Percentiles rank a stretch among this genome's conserved stretches.
Conservation (phyloP, 306 rosid genomes). For the Trifolium repens region DNA sequence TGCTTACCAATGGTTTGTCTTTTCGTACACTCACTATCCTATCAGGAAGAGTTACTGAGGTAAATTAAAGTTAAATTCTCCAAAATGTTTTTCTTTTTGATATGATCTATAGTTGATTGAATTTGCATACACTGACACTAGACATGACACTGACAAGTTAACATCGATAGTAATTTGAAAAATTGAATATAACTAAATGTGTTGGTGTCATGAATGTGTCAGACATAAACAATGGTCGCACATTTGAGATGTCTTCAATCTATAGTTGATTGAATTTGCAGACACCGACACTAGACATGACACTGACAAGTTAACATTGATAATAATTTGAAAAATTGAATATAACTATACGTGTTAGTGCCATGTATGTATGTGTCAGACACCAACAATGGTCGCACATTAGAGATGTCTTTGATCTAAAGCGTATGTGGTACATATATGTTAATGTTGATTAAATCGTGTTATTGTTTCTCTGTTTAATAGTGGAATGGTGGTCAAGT, state of each 20-base stretch:
- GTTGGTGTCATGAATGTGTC: too few species aligned
- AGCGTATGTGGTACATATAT: not conserved
- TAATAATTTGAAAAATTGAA: not conserved
- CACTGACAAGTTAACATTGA: not conserved
- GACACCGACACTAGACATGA: not conserved
- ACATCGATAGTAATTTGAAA: not conserved
- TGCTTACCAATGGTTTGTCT: constrained; percentile 70
- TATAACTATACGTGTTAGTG: too few species aligned
- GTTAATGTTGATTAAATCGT: constrained; percentile 20
- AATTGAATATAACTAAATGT: not conserved
- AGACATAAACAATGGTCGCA: too few species aligned
- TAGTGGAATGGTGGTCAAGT: constrained; percentile 82
- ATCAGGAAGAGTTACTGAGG: constrained; percentile 87
- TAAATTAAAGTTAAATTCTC: constrained; percentile 37
- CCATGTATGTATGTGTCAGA: too few species aligned
- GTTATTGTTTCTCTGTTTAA: constrained; percentile 18
- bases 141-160: not conserved
- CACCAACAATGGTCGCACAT: too few species aligned
- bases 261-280: not conserved
- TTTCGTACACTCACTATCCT: constrained; percentile 61
- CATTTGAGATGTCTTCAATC: not conserved
- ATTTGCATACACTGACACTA: not conserved
- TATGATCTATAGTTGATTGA: not conserved
- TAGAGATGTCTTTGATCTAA: not conserved
- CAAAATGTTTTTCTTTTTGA: not conserved